Evolutionary conservation across 441 rosid species (phyloP).

Genomic region (Flueggea neowawraea): DNA sequence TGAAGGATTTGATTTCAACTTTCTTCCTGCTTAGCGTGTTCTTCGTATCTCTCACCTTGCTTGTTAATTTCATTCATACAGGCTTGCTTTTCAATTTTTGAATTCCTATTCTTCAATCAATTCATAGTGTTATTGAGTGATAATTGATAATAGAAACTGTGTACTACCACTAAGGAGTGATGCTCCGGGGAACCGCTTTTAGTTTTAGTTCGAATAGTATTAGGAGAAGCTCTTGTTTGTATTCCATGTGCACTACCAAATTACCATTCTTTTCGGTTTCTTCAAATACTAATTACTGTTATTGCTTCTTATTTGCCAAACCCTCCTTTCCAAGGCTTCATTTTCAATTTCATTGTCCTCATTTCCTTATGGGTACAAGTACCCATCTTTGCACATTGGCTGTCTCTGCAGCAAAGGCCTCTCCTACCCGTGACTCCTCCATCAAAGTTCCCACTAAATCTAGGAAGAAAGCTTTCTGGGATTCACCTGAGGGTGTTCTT

Average conservation of each 20-base stretch:
- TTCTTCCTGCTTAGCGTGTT: no score
- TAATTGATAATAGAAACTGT: no score
- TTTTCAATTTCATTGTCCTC: slow-evolving; percentile 5
- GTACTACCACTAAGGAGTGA: background rate
- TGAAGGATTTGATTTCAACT: no score
- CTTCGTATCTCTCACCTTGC: no score
- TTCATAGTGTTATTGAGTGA: no score
- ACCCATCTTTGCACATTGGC: slow-evolving; percentile 28
- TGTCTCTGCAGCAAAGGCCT: slow-evolving; percentile 17
- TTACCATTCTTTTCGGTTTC: slow-evolving; percentile 9
- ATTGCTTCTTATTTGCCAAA: background rate
- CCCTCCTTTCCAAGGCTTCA: slow-evolving; percentile 2
- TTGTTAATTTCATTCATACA: no score
- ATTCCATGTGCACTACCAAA: slow-evolving; percentile 15
- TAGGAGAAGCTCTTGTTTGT: slow-evolving; percentile 5
- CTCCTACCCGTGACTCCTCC: slow-evolving; percentile 21
- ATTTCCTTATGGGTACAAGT: slow-evolving; percentile 15
- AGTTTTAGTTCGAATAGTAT: no score
- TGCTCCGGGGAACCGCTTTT: slow-evolving; percentile 17
- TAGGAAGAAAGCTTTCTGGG: slow-evolving; percentile 46
- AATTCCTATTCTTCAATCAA: no score
- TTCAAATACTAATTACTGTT: background rate
- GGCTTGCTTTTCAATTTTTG: no score
- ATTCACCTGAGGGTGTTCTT: slow-evolving; percentile 56
- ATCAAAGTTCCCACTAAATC: slow-evolving; percentile 31